Evolutionary conservation across 306 rosid species (phyloP), one percentile per base, ranked within the genome.

Genomic region (Lupinus albus): DNA sequence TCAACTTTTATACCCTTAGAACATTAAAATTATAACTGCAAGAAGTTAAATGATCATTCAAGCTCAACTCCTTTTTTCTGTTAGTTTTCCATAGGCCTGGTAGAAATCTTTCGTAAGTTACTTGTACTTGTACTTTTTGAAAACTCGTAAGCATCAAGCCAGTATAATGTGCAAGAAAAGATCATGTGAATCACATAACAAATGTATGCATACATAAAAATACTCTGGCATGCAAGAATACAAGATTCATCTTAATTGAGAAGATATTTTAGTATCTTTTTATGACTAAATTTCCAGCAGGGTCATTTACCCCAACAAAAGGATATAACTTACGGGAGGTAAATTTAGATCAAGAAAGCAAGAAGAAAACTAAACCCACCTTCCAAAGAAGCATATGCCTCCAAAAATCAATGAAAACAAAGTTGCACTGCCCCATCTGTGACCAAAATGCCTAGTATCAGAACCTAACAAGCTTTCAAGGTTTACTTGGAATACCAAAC

Each of bases 351-450:
- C 33, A 30, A 41, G 14, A 38, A 15, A 33, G 11, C 15, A 45
- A 15, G 50, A 64, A 79, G 76, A 70, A 78, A 52, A 64, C 16
- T 12, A 67, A 21, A 76, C 81, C 35, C 70, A 91, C 97, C 95
- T 91, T 81, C 97, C 92, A 5, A 74, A 77, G 85, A 73, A 91
- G 84, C 97, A 91, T 64, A 84, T 53, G 64, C 90, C 85, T 70
- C 97, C 95, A 6, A 86, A 73, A 46, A 84, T 74, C 78, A 86
- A 78, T 32, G 92, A 82, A 83, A 91, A 84, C 68, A 88, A 61
- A 70, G 97, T 60, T 68, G 87, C 92, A 82, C 95, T 91, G 79
- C 72, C 92, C 97, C 95, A 91, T 76, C 92, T 91, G 87, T 76
- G 76, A 83, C 78, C 78, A 84, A 66, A 73, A 78, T 71, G 72